Conservation (phyloP, 2,329 filamentous ascomycete genomes). For the Ophiostoma sp. region DNA sequence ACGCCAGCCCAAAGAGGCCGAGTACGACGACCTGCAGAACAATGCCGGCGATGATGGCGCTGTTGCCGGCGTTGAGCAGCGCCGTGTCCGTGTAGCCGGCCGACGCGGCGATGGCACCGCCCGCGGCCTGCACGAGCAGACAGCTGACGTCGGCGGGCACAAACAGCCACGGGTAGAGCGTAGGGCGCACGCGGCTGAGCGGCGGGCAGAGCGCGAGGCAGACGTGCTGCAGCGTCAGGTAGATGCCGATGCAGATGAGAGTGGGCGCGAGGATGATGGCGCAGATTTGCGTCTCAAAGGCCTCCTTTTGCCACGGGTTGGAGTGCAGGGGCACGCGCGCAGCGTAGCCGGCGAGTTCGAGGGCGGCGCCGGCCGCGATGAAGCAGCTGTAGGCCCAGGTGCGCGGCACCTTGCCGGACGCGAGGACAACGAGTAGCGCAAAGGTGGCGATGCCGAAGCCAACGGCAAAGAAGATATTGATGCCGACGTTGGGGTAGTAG, state of each 20-base stretch:
- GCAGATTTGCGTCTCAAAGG: slow-evolving; percentile 56
- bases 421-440: slow-evolving; percentile 33
- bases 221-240: slow-evolving; percentile 58
- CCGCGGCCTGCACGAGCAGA: slow-evolving; percentile 54
- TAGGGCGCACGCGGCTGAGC: slow-evolving; percentile 48
- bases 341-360: slow-evolving; percentile 51
- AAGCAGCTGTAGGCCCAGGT: slow-evolving; percentile 52
- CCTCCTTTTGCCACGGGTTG: slow-evolving; percentile 50
- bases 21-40: slow-evolving; percentile 50
- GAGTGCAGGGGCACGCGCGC: slow-evolving; percentile 46
- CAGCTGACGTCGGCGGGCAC: slow-evolving; percentile 55
- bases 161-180: slow-evolving; percentile 52
- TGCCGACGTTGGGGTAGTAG: slow-evolving; percentile 52
- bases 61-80: slow-evolving; percentile 44
- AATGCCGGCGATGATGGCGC: slow-evolving; percentile 50
- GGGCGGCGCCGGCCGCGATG: slow-evolving; percentile 44
- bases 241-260: slow-evolving; percentile 57
- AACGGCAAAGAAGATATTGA: slow-evolving; percentile 50
- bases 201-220: slow-evolving; percentile 44
- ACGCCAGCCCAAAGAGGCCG: slow-evolving; percentile 40
- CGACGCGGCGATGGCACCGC: slow-evolving; percentile 50
- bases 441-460: slow-evolving; percentile 44
- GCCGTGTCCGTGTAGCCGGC: slow-evolving; percentile 35
- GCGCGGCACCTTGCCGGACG: slow-evolving; percentile 39
- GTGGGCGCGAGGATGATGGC: slow-evolving; percentile 56